These are phyloP conservation scores for Trametopsis cervina DNA, from an alignment of 768 basidiomycete species.

Conservation along the genomic window DNA sequence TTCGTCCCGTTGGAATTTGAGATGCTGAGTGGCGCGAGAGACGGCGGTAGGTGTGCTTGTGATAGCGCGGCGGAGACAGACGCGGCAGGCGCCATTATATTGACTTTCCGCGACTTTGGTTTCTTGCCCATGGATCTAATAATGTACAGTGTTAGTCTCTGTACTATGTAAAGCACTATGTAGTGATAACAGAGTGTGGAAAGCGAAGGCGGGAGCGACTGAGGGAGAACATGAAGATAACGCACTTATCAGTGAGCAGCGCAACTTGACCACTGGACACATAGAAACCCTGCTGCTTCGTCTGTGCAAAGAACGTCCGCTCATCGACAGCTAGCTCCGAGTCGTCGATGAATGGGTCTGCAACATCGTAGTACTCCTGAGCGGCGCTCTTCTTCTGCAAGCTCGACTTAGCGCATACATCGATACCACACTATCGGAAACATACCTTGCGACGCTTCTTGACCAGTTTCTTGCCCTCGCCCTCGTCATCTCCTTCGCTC, in stretches of 20 bases:
- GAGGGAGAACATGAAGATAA: constrained; percentile 22
- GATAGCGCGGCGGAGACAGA: constrained; percentile 23
- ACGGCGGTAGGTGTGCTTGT: constrained; percentile 13
- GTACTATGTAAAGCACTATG: background rate
- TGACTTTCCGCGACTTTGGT: constrained; percentile 56
- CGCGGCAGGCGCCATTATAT: constrained; percentile 23
- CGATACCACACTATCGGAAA: constrained; percentile 10
- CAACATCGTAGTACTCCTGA: constrained; percentile 82
- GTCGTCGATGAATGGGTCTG: constrained; percentile 97
- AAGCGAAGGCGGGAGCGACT: background rate
- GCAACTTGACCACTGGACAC: constrained; percentile 87
- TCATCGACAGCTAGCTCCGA: constrained; percentile 88
- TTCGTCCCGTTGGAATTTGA: constrained; percentile 12
- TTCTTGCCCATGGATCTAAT: constrained; percentile 36
- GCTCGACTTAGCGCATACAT: constrained; percentile 6
- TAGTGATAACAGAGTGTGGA: background rate
- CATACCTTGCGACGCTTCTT: constrained; percentile 25
- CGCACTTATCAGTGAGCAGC: constrained; percentile 65
- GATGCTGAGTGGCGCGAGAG: constrained; percentile 10
- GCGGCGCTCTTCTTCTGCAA: constrained; percentile 42
- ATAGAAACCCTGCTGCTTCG: constrained; percentile 90
- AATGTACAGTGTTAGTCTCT: background rate
- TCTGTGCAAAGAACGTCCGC: constrained; percentile 85
- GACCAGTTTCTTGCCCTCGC: constrained; percentile 31
- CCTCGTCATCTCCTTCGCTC: constrained; percentile 35